Percentiles rank a stretch among this genome's conserved stretches.
These are phyloP conservation scores for Spatholobus suberectus DNA, from an alignment of 306 rosid species.

Conservation along the genomic window DNA sequence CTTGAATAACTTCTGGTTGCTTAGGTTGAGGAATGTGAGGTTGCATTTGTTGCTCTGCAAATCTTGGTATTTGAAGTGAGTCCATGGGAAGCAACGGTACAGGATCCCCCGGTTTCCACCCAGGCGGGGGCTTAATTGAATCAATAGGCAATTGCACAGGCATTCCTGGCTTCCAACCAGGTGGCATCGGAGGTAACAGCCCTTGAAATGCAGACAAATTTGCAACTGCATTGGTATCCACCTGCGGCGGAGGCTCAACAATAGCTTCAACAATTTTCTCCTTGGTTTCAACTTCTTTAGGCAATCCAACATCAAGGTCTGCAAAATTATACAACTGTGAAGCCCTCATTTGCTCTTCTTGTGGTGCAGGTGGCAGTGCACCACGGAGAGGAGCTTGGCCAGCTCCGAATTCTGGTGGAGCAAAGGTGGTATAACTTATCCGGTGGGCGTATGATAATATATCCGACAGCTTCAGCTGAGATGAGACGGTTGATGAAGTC, in stretches of 20 bases:
- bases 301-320: constrained; percentile 88
- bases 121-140: constrained; percentile 87
- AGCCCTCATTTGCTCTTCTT: constrained; percentile 96
- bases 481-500: constrained; percentile 64
- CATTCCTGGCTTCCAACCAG: constrained; percentile 99
- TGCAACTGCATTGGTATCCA: constrained; percentile 58
- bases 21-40: constrained; percentile 64
- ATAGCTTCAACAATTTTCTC: constrained; percentile 75
- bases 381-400: constrained; percentile 86
- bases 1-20: constrained; percentile 82
- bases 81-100: constrained; percentile 79
- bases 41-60: constrained; percentile 63
- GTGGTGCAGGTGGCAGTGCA: constrained; percentile 96
- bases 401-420: constrained; percentile 93
- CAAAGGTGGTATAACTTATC: constrained; percentile 96
- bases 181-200: constrained; percentile 74
- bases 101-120: constrained; percentile 97
- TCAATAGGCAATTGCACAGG: constrained; percentile 81
- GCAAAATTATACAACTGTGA: constrained; percentile 90
- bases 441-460: constrained; percentile 84
- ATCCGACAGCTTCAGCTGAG: constrained; percentile 68
- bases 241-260: constrained; percentile 65
- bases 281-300: constrained; percentile 61
- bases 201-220: constrained; percentile 72
- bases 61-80: constrained; percentile 65